Percentiles rank a stretch among this genome's conserved stretches.
Evolutionary conservation across 2,329 filamentous ascomycete species (phyloP).

Genomic region (Colletotrichum horii): DNA sequence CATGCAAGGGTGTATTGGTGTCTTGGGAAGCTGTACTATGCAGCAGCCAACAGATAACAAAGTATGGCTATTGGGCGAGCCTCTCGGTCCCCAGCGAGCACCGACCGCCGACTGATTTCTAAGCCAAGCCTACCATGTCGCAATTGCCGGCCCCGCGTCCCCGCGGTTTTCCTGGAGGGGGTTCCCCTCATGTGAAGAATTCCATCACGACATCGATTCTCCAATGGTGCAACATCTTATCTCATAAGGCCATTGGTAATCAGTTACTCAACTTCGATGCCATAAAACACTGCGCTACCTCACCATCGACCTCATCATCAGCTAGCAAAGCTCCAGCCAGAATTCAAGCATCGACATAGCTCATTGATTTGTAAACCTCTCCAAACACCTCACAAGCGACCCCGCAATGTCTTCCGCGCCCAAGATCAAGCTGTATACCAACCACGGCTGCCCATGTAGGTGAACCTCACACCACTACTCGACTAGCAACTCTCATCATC

Average conservation of each 20-base stretch:
- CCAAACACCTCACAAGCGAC: not conserved
- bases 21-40: not conserved
- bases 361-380: not conserved
- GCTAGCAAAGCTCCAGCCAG: not conserved
- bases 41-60: not conserved
- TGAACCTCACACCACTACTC: not conserved
- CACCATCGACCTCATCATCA: not conserved
- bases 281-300: not conserved
- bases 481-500: not conserved
- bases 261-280: not conserved
- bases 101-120: not conserved
- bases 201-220: conserved; percentile 7
- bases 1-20: not conserved
- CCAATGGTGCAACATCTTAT: not conserved
- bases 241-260: not conserved
- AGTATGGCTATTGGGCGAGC: not conserved
- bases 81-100: not conserved
- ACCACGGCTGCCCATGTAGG: conserved; percentile 69
- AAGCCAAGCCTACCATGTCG: not conserved
- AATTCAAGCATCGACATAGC: not conserved
- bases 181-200: not conserved
- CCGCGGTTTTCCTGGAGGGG: not conserved
- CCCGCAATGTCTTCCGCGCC: conserved; percentile 25
- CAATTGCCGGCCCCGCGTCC: not conserved
- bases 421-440: conserved; percentile 74